A percentile compares a stretch with the other conserved stretches of the same genome.
Conservation (phyloP, 805 yeast species). For the Pichia deserticola region DNA sequence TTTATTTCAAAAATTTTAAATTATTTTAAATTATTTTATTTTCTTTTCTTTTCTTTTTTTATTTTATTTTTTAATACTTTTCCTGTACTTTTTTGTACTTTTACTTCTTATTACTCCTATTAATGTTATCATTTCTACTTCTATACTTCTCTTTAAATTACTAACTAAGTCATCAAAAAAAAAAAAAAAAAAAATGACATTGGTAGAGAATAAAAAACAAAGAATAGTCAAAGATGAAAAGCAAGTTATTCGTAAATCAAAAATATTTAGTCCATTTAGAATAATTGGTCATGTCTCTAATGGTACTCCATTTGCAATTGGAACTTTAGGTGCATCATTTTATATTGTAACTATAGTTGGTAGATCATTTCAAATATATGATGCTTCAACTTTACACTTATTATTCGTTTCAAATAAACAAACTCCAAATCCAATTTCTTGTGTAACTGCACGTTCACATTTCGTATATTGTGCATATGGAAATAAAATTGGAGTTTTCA, state of each 20-base stretch:
- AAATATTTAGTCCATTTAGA: slow-evolving; percentile 79
- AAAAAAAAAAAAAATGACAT: neutral
- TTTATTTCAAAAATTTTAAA: neutral
- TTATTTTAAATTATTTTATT: no score
- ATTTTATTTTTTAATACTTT: neutral
- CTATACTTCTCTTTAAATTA: no score
- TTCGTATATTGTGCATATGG: slow-evolving; percentile 74
- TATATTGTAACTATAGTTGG: slow-evolving; percentile 90
- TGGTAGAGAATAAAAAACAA: slow-evolving; percentile 6
- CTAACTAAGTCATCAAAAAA: neutral
- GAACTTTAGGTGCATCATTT: slow-evolving; percentile 81
- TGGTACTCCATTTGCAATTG: slow-evolving; percentile 76
- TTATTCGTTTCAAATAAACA: slow-evolving; percentile 80
- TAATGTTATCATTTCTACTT: no score
- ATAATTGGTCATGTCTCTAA: slow-evolving; percentile 87
- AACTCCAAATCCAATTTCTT: slow-evolving; percentile 61
- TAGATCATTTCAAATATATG: slow-evolving; percentile 83
- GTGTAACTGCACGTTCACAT: slow-evolving; percentile 75
- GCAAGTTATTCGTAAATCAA: slow-evolving; percentile 31
- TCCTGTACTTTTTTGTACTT: no score
- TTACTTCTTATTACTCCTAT: no score
- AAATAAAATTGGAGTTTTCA: slow-evolving; percentile 65
- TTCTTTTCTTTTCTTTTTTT: neutral
- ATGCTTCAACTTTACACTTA: slow-evolving; percentile 77
- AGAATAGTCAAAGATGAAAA: neutral